Evolutionary conservation across 805 yeast species (phyloP).

Genomic region (Lipomyces orientalis): DNA sequence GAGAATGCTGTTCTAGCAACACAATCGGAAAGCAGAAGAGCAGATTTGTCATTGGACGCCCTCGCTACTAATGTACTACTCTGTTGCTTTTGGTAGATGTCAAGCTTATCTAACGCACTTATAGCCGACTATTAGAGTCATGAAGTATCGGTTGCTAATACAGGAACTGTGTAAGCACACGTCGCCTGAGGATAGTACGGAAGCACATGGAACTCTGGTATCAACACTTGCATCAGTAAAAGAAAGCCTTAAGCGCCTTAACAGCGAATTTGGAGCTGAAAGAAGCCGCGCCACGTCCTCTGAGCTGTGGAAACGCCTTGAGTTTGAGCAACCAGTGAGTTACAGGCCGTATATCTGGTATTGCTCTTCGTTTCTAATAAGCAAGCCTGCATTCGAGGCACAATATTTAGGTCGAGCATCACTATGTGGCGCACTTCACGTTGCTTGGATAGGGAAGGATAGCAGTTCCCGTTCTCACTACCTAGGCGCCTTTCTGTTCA

Average conservation of each 20-base stretch:
- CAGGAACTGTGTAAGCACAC: conserved; percentile 26
- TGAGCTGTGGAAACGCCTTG: conserved; percentile 30
- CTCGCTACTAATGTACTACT: conserved; percentile 21
- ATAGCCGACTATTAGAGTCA: conserved; percentile 31
- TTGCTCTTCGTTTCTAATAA: background rate
- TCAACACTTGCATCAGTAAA: conserved; percentile 18
- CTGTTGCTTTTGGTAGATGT: background rate
- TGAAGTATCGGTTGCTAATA: conserved; percentile 27
- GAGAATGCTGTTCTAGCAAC: conserved; percentile 25
- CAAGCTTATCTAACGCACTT: background rate
- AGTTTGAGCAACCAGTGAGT: conserved; percentile 14
- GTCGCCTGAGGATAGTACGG: conserved; percentile 25
- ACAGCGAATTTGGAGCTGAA: conserved; percentile 6
- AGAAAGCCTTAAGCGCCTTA: conserved; percentile 13
- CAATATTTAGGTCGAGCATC: conserved; percentile 30
- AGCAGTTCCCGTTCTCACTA: conserved; percentile 23
- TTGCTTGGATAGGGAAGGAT: conserved; percentile 30
- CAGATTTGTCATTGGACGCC: conserved; percentile 26
- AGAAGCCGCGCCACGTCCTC: conserved; percentile 2
- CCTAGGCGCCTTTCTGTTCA: conserved; percentile 31
- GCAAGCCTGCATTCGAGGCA: conserved; percentile 8
- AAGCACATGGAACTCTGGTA: conserved; percentile 11
- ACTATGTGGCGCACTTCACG: conserved; percentile 35
- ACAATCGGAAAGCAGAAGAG: conserved; percentile 17
- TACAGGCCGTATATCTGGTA: background rate